Base-by-base conservation (phyloP, 352 stramenopile species). In the Phytophthora citricola region DNA sequence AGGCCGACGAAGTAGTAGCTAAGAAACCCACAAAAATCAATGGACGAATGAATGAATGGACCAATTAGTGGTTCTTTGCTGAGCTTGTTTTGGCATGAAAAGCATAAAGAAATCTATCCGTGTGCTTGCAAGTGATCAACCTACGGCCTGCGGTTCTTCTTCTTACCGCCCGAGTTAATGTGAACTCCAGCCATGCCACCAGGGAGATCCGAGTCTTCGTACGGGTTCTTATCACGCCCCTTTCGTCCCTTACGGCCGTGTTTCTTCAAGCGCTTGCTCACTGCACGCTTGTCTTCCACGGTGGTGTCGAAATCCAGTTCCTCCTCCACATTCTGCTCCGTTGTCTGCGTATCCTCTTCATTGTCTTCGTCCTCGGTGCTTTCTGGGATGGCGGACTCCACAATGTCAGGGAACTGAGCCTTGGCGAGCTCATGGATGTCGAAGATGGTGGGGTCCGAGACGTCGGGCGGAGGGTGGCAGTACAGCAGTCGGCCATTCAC, bases 171-270 rank as follows among this genome's bases (percentile, higher is more conserved):
- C 47, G 73, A 75, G 69, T 92, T 92, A 51, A 92, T 87, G 57
- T 89, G 83, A 43, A 90, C 73, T 40, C 71, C 77, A 17, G 63
- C 56, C 27, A 74, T 38, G n/a, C 75, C 78, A 34, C 63, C 70
- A 34, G 85, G 82, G 45, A 93, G 29, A 53, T 97, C 88, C 44
- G 81, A 88, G 68, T 97, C 88, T 66, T 95, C 90, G 75, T 99
- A 99, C 36, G 97, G 97, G 76, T 99, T 98, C 72, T 98, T 98
- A 58, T 99, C 96, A 32, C 96, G 83, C 15, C 93, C 78, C 78
- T 99, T 99, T 14, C 92, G 84, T 34, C 94, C 93, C 75, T 99
- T 99, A 59, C 98, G 98, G 9, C 97, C 97, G 78, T 98, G 97
- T 57, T 95, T 94, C 66, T 98, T 95, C 56, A 96, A 65, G 2